A percentile compares a stretch with the other conserved stretches of the same genome.
Conservation (phyloP, 2,329 filamentous ascomycete genomes). For the Cladosporium sp. region DNA sequence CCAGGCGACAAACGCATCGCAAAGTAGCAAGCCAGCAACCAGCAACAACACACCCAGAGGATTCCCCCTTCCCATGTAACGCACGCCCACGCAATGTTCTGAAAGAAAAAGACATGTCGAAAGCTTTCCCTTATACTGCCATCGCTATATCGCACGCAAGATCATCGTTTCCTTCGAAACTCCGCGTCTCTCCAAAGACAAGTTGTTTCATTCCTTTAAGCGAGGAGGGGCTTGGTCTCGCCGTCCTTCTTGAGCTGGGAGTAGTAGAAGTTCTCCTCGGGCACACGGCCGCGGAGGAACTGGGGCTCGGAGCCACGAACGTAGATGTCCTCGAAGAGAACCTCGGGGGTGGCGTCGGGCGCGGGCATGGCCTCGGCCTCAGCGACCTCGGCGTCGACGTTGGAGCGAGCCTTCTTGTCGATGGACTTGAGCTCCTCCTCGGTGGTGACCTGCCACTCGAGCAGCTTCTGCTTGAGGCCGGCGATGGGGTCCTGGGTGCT, state of each 20-base stretch:
- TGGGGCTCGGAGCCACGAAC: slow-evolving; percentile 82
- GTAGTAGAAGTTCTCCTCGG: slow-evolving; percentile 91
- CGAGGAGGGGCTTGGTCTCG: background rate
- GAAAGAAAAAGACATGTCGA: background rate
- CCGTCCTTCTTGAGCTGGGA: slow-evolving; percentile 23
- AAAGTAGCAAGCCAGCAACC: background rate
- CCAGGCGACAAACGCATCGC: background rate
- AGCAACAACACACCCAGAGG: background rate
- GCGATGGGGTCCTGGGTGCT: slow-evolving; percentile 98
- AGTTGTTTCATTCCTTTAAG: background rate
- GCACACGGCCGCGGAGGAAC: slow-evolving; percentile 82
- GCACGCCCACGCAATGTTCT: slow-evolving; percentile 5
- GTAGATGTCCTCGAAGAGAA: slow-evolving; percentile 96
- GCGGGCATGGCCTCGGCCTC: slow-evolving; percentile 83
- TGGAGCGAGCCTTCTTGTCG: slow-evolving; percentile 86
- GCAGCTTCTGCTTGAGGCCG: slow-evolving; percentile 94
- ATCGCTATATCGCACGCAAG: slow-evolving; percentile 7
- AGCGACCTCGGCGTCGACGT: slow-evolving; percentile 88
- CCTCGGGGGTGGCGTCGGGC: slow-evolving; percentile 77
- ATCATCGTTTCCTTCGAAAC: background rate
- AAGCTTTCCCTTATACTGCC: slow-evolving; percentile 4
- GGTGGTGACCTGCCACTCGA: slow-evolving; percentile 88
- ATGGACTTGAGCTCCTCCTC: slow-evolving; percentile 96
- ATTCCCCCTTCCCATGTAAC: background rate
- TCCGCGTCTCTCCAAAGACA: background rate